phyloP scores from a whole-genome alignment of 768 basidiomycete species.

The Lentinula guzmanii region DNA sequence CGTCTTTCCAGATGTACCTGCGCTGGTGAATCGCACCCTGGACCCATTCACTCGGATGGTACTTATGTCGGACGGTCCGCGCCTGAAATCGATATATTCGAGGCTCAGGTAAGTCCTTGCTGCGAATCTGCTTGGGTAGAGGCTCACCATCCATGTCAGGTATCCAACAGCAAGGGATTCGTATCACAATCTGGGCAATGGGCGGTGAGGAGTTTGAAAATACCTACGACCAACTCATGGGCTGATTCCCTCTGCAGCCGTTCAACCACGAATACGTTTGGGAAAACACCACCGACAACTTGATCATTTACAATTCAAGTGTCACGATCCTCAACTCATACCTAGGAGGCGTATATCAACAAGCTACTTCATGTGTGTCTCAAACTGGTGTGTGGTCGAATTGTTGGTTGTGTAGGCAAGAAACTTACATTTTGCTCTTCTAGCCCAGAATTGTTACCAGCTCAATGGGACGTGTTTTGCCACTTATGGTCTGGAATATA shows the following conservation, averaged over 20 bases:
- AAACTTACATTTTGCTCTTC: conserved; percentile 7
- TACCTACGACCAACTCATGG: neutral
- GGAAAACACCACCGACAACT: conserved; percentile 27
- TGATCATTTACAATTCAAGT: conserved; percentile 22
- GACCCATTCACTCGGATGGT: conserved; percentile 41
- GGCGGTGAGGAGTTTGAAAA: conserved; percentile 20
- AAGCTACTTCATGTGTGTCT: conserved; percentile 30
- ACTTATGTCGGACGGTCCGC: conserved; percentile 46
- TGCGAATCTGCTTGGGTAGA: conserved; percentile 7
- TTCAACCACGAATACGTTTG: conserved; percentile 39
- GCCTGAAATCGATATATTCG: conserved; percentile 58
- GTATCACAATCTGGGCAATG: conserved; percentile 53
- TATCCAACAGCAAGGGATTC: conserved; percentile 10
- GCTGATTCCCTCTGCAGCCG: conserved; percentile 23
- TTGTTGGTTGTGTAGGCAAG: conserved; percentile 12
- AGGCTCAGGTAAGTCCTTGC: conserved; percentile 34
- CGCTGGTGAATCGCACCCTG: conserved; percentile 50
- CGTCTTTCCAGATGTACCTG: conserved; percentile 56
- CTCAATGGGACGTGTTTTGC: conserved; percentile 35
- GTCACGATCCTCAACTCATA: conserved; percentile 34
- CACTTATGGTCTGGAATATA: conserved; percentile 51
- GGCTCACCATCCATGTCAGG: conserved; percentile 2
- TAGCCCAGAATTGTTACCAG: conserved; percentile 39
- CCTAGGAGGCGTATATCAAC: conserved; percentile 37
- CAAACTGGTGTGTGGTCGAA: conserved; percentile 17